Conservation (phyloP, 1,139 yeast genomes). For the Suhomyces bokatorum region DNA sequence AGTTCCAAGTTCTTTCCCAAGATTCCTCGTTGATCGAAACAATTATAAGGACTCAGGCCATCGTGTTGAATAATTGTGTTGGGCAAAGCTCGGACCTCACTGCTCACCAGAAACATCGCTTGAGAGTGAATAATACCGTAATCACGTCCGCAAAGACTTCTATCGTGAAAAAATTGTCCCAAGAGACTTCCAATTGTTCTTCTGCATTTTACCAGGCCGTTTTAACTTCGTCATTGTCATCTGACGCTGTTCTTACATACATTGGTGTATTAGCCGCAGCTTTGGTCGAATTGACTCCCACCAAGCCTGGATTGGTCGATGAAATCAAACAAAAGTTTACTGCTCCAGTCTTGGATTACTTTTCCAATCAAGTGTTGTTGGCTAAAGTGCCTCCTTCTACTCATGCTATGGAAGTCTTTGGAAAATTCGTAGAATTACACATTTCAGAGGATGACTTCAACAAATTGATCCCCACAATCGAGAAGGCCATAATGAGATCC, state of each 20-base stretch:
- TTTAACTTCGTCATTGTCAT: constrained; percentile 8
- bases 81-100: constrained; percentile 10
- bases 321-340: constrained; percentile 19
- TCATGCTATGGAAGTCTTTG: constrained; percentile 30
- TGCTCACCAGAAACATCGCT: constrained; percentile 37
- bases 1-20: constrained; percentile 26
- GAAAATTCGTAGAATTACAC: constrained; percentile 43
- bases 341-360: constrained; percentile 21
- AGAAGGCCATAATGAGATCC: constrained; percentile 77
- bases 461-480: constrained; percentile 59
- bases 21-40: constrained; percentile 14
- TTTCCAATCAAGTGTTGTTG: constrained; percentile 43
- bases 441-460: constrained; percentile 40
- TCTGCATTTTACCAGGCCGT: constrained; percentile 9
- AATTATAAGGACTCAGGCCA: constrained; percentile 24
- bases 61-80: constrained; percentile 23
- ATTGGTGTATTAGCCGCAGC: constrained; percentile 46
- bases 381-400: constrained; percentile 41
- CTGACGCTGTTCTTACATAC: constrained; percentile 18
- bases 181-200: background rate
- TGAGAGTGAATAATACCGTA: constrained; percentile 48
- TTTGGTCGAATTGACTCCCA: constrained; percentile 38
- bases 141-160: constrained; percentile 38
- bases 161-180: constrained; percentile 21
- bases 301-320: constrained; percentile 39